phyloP scores from a whole-genome alignment of 352 stramenopile species.

The Globisporangium radiosum region DNA sequence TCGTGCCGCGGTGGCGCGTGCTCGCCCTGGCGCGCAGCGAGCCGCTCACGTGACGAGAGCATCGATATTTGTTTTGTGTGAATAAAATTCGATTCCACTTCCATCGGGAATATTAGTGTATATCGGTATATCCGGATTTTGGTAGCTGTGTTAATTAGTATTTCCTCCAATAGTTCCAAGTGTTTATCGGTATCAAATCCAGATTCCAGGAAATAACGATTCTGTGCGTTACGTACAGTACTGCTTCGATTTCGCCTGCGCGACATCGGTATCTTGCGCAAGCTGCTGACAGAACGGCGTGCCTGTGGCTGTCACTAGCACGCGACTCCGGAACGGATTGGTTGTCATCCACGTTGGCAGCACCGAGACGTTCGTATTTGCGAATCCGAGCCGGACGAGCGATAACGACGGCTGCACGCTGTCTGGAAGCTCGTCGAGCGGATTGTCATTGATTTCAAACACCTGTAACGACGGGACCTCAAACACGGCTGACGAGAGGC shows the following conservation, averaged over 20 bases:
- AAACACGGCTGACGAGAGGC: not conserved
- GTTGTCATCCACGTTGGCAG: not conserved
- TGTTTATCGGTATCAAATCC: no score
- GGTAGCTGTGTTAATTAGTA: no score
- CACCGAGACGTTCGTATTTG: not conserved
- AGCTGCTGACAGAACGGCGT: not conserved
- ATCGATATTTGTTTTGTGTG: slow-evolving; percentile 19
- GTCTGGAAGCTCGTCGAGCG: not conserved
- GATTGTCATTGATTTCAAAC: not conserved
- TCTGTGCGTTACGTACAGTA: not conserved
- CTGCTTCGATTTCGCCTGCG: not conserved
- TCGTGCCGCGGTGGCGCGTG: slow-evolving; percentile 61
- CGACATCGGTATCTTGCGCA: not conserved
- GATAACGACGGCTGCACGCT: not conserved
- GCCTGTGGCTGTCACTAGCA: not conserved
- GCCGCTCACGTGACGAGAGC: slow-evolving; percentile 51
- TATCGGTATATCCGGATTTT: no score
- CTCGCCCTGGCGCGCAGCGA: slow-evolving; percentile 60
- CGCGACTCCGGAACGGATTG: not conserved
- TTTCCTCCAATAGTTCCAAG: no score
- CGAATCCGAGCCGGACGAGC: not conserved
- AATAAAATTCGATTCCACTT: no score
- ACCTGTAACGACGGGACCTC: not conserved
- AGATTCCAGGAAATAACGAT: no score
- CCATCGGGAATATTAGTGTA: no score